These are phyloP conservation scores for Pleurostoma richardsiae DNA, from an alignment of 2,329 filamentous ascomycete genomes.

Conservation along the genomic window DNA sequence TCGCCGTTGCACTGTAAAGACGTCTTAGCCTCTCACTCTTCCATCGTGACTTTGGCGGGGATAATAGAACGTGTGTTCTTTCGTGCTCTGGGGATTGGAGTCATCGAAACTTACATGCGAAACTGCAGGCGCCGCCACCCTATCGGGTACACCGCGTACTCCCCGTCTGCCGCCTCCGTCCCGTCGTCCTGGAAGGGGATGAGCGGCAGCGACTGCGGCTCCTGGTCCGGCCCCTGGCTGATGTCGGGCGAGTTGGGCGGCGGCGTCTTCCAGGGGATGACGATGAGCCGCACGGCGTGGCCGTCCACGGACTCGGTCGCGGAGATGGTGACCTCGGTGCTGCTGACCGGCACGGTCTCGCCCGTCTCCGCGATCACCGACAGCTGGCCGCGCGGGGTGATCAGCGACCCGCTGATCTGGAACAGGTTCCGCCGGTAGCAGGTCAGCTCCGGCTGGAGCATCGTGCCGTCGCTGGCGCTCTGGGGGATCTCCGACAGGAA, in stretches of 20 bases:
- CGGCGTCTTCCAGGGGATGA: conserved; percentile 96
- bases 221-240: conserved; percentile 66
- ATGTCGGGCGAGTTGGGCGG: conserved; percentile 71
- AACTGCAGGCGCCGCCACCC: conserved; percentile 94
- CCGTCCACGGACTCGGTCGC: conserved; percentile 94
- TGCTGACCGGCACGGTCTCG: conserved; percentile 75
- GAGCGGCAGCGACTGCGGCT: conserved; percentile 77
- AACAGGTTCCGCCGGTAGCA: conserved; percentile 96
- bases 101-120: conserved; percentile 55
- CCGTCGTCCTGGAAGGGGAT: conserved; percentile 61
- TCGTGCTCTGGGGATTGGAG: too few relatives aligned
- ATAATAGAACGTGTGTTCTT: too few relatives aligned
- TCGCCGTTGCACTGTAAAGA: conserved; percentile 71
- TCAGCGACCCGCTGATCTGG: conserved; percentile 87
- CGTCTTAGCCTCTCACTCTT: too few relatives aligned
- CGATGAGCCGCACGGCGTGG: conserved; percentile 87
- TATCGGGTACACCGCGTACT: conserved; percentile 86
- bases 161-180: conserved; percentile 56
- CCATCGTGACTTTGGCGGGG: too few relatives aligned
- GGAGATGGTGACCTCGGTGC: conserved; percentile 81
- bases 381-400: conserved; percentile 70
- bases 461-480: conserved; percentile 49
- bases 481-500: conserved; percentile 77
- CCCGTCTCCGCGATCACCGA: conserved; percentile 81
- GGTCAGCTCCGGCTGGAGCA: conserved; percentile 75